Evolutionary conservation across 176 grass and related monocot species (phyloP), one percentile per base, ranked within the genome.

Genomic region (Bonia amplexicaulis): DNA sequence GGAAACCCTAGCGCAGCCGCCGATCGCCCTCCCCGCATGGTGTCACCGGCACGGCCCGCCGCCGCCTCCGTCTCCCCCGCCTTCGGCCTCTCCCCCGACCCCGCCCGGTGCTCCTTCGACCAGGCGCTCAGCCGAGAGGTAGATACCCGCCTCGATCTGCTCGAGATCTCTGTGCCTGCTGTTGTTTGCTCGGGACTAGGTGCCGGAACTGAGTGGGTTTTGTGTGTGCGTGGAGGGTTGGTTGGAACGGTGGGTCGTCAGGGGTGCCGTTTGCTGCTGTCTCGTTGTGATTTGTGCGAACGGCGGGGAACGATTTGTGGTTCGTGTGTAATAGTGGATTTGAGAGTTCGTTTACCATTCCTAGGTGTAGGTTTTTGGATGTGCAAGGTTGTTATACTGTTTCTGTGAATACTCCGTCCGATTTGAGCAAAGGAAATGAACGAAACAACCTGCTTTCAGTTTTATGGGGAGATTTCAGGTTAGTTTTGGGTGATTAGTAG

Each of bases 81-180:
- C 80, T 91, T 91, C 80, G 89, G 89, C 69, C 77, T 88, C 11
- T 12, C 89, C 69, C 48, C 83, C 48, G 89, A 86, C 74, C 86
- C 76, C 61, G 73, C 85, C 4, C 89, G 89, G 1, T 91, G 85
- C 89, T 87, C 89, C 81, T 84, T 87, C 76, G 85, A 87, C 85
- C 85, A 87, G 33, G 41, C 85, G 85, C 81, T 87, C 62, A 63
- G 85, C 29, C 80, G 82, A 29, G 85, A 91, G 85, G 89, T 91
- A 5, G 23, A 27, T 48, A 27, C 20, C 44, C 1, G 14, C 25
- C 33, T 17, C 46, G 58, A 74, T 81, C 78, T 8, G 48, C 26
- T 13, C 19, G 71, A 63, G 54, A 82, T 88, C 71, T 71, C 72
- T 59, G 16, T 35, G 16, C 26, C 66, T 42, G 4, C 2, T 2